phyloP scores from a whole-genome alignment of 2,329 filamentous ascomycete species.

The Trichoderma gracile region DNA sequence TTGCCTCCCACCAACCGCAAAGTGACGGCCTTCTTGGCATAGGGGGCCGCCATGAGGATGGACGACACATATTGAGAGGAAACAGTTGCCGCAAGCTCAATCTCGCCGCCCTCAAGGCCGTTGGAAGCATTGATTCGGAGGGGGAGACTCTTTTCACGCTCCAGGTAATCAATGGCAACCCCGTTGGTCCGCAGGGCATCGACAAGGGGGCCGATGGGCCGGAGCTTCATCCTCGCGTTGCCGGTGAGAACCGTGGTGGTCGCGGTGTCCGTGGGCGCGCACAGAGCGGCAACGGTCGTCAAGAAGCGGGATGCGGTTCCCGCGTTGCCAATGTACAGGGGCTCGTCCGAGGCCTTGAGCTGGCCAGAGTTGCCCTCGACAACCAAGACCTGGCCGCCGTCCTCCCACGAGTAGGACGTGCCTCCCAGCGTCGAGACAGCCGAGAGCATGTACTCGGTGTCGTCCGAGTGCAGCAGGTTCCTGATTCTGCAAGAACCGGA shows the following conservation, averaged over 20 bases:
- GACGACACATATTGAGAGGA: conserved; percentile 99
- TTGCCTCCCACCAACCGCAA: conserved; percentile 91
- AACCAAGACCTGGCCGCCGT: conserved; percentile 86
- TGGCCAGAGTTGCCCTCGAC: conserved; percentile 89
- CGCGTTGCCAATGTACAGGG: conserved; percentile 92
- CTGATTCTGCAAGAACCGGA: conserved; percentile 82
- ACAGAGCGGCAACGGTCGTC: conserved; percentile 86
- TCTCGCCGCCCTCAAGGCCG: conserved; percentile 81
- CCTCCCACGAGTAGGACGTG: conserved; percentile 89
- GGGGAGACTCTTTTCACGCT: conserved; percentile 79
- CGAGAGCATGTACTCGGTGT: conserved; percentile 95
- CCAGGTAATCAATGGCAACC: conserved; percentile 82
- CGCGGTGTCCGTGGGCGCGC: conserved; percentile 62
- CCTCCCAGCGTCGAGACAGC: conserved; percentile 84
- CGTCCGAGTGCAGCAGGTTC: conserved; percentile 93
- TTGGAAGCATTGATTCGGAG: conserved; percentile 78
- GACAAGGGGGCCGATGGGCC: conserved; percentile 90
- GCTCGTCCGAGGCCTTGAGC: conserved; percentile 70
- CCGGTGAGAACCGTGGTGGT: conserved; percentile 79
- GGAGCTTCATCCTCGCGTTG: conserved; percentile 93
- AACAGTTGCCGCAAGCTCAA: conserved; percentile 90
- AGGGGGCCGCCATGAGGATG: conserved; percentile 93
- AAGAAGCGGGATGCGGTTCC: conserved; percentile 95
- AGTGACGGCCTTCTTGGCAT: conserved; percentile 91
- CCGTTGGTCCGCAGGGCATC: conserved; percentile 87